phyloP scores from a whole-genome alignment of 768 basidiomycete species.

The Leccinum aurantiacum region DNA sequence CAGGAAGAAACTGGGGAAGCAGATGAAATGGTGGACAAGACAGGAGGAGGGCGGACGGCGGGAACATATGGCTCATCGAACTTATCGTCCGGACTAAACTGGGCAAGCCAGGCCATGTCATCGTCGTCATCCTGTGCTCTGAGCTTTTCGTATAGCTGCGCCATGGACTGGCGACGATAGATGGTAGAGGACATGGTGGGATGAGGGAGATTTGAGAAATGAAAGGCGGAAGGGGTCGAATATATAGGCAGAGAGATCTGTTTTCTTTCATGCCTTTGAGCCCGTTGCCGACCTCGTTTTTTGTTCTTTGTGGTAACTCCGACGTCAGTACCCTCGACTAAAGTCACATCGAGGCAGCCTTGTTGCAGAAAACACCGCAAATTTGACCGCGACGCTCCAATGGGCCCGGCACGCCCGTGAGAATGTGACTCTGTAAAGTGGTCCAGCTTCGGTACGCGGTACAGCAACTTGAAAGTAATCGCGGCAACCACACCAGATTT shows the following conservation, averaged over 20 bases:
- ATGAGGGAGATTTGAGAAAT: conserved; percentile 16
- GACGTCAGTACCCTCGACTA: conserved; percentile 35
- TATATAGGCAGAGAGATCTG: conserved; percentile 33
- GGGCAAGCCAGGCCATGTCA: conserved; percentile 36
- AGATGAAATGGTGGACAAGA: conserved; percentile 31
- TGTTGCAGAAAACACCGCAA: conserved; percentile 27
- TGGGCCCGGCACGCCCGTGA: conserved; percentile 24
- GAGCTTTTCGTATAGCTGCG: conserved; percentile 36
- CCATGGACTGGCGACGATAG: conserved; percentile 38
- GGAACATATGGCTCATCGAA: conserved; percentile 27
- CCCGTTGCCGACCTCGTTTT: conserved; percentile 42
- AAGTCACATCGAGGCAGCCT: conserved; percentile 39
- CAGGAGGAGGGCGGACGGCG: conserved; percentile 16
- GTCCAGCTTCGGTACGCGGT: conserved; percentile 9
- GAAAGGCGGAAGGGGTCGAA: conserved; percentile 17
- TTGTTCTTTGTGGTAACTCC: conserved; percentile 41
- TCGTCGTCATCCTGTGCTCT: conserved; percentile 36
- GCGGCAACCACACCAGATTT: conserved; percentile 12
- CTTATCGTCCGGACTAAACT: conserved; percentile 36
- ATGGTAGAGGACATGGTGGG: conserved; percentile 31
- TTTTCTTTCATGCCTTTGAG: conserved; percentile 40
- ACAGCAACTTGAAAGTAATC: conserved; percentile 11
- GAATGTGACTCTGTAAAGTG: conserved; percentile 32
- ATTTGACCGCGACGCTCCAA: conserved; percentile 17
- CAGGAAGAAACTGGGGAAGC: conserved; percentile 25